Percentiles rank a stretch among this genome's conserved stretches.
These are phyloP conservation scores for Saccharomyces paradoxus DNA, from an alignment of 805 yeast species.

Conservation along the genomic window DNA sequence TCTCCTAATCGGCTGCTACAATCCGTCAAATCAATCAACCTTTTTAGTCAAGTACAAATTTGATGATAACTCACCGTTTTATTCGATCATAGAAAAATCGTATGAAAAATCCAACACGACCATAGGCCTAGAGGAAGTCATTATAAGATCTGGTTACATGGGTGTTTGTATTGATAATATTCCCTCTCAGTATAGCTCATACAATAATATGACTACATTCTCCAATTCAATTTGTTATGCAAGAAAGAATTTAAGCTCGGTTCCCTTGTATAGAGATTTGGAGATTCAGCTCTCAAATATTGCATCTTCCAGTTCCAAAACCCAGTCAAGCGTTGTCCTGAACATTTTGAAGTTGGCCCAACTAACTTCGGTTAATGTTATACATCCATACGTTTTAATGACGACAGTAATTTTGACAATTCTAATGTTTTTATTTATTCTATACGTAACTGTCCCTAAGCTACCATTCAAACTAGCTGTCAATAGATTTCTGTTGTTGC, in stretches of 20 bases:
- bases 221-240: conserved; percentile 19
- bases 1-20: conserved; percentile 48
- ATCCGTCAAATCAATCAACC: conserved; percentile 39
- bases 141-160: conserved; percentile 46
- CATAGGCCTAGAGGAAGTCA: conserved; percentile 32
- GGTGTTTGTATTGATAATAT: conserved; percentile 44
- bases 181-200: conserved; percentile 17
- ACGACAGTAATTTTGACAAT: conserved; percentile 40
- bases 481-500: conserved; percentile 23
- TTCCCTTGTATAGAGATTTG: conserved; percentile 21
- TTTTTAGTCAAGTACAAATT: conserved; percentile 43
- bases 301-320: conserved; percentile 22
- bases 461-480: conserved; percentile 35
- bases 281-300: conserved; percentile 19
- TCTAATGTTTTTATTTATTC: conserved; percentile 33
- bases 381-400: conserved; percentile 49
- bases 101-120: conserved; percentile 29
- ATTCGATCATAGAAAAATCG: conserved; percentile 33
- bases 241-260: conserved; percentile 17
- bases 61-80: conserved; percentile 39
- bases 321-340: conserved; percentile 16
- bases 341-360: conserved; percentile 43
- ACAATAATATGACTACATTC: conserved; percentile 7
- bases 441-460: conserved; percentile 41
- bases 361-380: conserved; percentile 36